Conservation (phyloP, 768 basidiomycete genomes). For the Boletus fagicola region DNA sequence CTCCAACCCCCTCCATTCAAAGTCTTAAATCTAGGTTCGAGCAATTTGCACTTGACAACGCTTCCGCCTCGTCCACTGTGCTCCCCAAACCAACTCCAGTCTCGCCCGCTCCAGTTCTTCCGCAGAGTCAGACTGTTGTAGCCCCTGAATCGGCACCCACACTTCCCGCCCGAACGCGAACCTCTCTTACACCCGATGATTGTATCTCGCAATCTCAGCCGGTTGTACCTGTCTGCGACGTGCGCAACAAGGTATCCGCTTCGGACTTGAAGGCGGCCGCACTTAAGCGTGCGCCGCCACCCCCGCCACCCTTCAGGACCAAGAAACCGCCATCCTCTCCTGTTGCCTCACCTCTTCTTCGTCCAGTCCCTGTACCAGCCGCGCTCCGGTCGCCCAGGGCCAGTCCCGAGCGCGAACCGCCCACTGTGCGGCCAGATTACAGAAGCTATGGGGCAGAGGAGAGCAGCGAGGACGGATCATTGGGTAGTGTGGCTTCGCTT, state of each 20-base stretch:
- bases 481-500: slow-evolving; percentile 40
- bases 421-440: neutral
- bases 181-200: slow-evolving; percentile 26
- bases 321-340: slow-evolving; percentile 40
- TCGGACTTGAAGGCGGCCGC: slow-evolving; percentile 48
- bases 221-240: slow-evolving; percentile 28
- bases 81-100: neutral
- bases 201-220: slow-evolving; percentile 16
- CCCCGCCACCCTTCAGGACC: slow-evolving; percentile 44
- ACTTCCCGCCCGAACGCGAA: slow-evolving; percentile 44
- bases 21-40: slow-evolving; percentile 72
- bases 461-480: slow-evolving; percentile 13
- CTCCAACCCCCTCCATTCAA: slow-evolving; percentile 60
- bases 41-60: slow-evolving; percentile 50
- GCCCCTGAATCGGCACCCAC: slow-evolving; percentile 32
- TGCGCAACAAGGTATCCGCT: slow-evolving; percentile 50
- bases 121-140: slow-evolving; percentile 16
- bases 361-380: slow-evolving; percentile 46
- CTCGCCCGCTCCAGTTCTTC: slow-evolving; percentile 3
- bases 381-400: slow-evolving; percentile 18
- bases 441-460: slow-evolving; percentile 8
- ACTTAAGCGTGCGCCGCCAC: slow-evolving; percentile 55
- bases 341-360: slow-evolving; percentile 47
- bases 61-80: slow-evolving; percentile 5
- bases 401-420: slow-evolving; percentile 21